phyloP scores from a whole-genome alignment of 73 alveolate genomes.

The Paramecium primaurelia region DNA sequence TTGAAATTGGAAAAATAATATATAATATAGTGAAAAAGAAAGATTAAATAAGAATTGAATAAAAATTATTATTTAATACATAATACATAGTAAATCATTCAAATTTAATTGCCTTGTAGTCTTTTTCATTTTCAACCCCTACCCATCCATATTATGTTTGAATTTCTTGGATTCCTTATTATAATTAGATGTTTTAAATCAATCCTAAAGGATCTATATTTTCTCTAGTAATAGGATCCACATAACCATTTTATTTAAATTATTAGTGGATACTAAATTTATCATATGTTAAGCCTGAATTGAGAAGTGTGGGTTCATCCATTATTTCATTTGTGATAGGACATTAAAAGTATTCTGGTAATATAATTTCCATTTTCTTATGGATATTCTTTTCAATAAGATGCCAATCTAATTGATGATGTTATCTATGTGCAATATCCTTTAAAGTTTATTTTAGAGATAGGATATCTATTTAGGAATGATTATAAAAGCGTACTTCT shows the following conservation, averaged over 20 bases:
- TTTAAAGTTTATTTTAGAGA: neutral
- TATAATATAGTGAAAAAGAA: neutral
- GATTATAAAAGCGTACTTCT: neutral
- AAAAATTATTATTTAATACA: neutral
- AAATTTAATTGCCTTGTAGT: slow-evolving; percentile 5
- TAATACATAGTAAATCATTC: neutral
- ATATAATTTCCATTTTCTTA: neutral
- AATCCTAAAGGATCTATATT: neutral
- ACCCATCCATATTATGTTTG: slow-evolving; percentile 8
- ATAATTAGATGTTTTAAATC: neutral
- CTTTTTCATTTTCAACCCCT: slow-evolving; percentile 3
- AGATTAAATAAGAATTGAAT: neutral
- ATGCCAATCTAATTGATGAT: neutral
- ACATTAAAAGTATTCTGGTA: slow-evolving; percentile 17
- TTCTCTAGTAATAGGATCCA: slow-evolving; percentile 26
- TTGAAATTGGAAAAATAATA: no score
- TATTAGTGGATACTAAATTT: neutral
- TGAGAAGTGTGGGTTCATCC: neutral
- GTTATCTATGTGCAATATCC: neutral
- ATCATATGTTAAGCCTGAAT: slow-evolving; percentile 23
- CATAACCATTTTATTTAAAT: slow-evolving; percentile 8
- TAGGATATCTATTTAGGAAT: neutral
- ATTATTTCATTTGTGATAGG: slow-evolving; percentile 9
- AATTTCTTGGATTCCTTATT: neutral
- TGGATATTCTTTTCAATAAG: neutral